Evolutionary conservation across 2,329 filamentous ascomycete species (phyloP), one percentile per base, ranked within the genome.

Genomic region (Lachnellula cervina): DNA sequence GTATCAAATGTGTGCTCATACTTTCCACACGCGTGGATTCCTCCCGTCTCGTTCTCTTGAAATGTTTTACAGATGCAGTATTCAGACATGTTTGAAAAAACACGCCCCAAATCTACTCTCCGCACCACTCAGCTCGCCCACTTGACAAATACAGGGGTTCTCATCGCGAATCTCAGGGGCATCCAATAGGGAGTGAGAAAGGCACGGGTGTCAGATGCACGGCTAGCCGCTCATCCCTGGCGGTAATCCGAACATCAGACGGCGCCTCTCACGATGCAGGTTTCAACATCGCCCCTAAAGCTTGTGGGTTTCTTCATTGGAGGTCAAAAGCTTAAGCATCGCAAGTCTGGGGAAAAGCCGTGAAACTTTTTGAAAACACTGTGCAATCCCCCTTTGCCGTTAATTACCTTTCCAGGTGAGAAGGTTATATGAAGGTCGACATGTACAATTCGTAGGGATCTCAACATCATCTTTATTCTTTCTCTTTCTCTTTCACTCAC

Each of bases 201-300:
- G 45, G 35, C 13, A n/a, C 13, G 35, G n/a, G 52, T 54, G 38
- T 57, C 51, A 52, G 46, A 55, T 55, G 34, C 52, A 57, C 58
- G 56, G 40, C 45, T 59, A 53, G 49, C 44, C 43, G 49, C 51
- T 49, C 35, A 56, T 54, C 61, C 60, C 60, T 62, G 58, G 53
- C 54, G 58, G 23, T 40, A 58, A 60, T 61, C 58, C 35, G 32
- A 47, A 60, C 54, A 56, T 60, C 60, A 58, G 58, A 61, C 54
- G 54, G 47, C 23, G 43, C 52, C 56, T 58, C 47, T 50, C 37
- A 60, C 59, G 35, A 32, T 48, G 13, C 54, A 19, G 28, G 62
- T 64, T 62, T 64, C 62, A 64, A 52, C 54, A 50, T 38, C 51
- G 38, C 37, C 28, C 43, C 37, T 51, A 17, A 19, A 8, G 34